Evolutionary conservation across 305 asterid genomes (phyloP), one percentile per base, ranked within the genome.

Genomic region (Fraxinus angustifolia): DNA sequence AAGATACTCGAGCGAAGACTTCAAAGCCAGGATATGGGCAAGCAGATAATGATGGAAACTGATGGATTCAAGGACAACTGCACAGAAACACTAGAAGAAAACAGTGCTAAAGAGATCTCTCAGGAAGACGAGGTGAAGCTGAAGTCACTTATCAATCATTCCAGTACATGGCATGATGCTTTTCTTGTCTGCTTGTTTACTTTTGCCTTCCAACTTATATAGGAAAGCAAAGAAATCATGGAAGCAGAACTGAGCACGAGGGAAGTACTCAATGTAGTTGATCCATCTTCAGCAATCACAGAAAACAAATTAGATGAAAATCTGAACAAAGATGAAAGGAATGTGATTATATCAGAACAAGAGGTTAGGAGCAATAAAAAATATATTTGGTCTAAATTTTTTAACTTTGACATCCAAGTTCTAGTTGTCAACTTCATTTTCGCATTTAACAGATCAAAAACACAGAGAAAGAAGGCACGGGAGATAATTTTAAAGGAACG

Each of bases 381-480:
- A n/a, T n/a, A n/a, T 17, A 53, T 23, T 67, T 23, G 73, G 34
- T 67, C 17, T 0, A 67, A 28, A 67, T 67, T 23, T 67, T 28
- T 67, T 53, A 26, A 67, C n/a, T 67, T 8, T 28, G 36, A 28
- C 35, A 16, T 67, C 73, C 73, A 67, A 28, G 35, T 67, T 28
- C 35, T 67, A 67, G 34, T 28, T 67, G 35, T 65, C 73, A 67
- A 67, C 73, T 67, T 23, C 17, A 23, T 67, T 67, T 67, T 67
- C 8, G 28, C 34, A 8, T 38, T 58, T 67, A 14, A 75, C 80
- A 81, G 83, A 16, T 23, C n/a, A 58, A 80, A 26, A 53, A 74
- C 7, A n/a, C 40, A 33, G 45, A 73, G 62, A 75, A 17, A 40
- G 68, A 81, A 75, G 76, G 21, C 80, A 58, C 34, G 16, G 21